Evolutionary conservation across 2,329 filamentous ascomycete species (phyloP).

Genomic region (Neonectria coccinea): DNA sequence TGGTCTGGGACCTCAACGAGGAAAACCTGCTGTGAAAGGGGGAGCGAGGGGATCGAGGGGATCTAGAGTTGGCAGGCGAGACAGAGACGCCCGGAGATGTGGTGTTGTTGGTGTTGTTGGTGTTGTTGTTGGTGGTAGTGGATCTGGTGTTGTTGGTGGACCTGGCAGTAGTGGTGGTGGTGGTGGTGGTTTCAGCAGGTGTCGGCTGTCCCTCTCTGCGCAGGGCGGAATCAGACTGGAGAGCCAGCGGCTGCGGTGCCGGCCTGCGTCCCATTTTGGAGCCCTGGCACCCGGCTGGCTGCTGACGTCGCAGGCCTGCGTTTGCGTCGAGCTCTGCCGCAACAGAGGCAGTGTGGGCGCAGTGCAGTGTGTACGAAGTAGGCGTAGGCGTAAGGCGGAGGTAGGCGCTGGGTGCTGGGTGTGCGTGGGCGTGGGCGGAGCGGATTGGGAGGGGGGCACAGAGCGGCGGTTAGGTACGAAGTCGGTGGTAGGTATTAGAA

Average conservation of each 20-base stretch:
- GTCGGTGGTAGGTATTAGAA: conserved; percentile 8
- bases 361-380: conserved; percentile 15
- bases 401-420: conserved; percentile 29
- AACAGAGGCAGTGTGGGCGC: conserved; percentile 34
- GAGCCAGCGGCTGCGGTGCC: conserved; percentile 68
- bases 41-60: conserved; percentile 59
- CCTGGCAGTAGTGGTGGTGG: conserved; percentile 9
- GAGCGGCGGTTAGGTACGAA: conserved; percentile 7
- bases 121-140: conserved; percentile 31
- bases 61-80: conserved; percentile 53
- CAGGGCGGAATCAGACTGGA: conserved; percentile 57
- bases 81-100: conserved; percentile 39
- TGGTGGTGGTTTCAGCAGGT: conserved; percentile 45
- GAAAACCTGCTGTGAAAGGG: conserved; percentile 58
- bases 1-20: conserved; percentile 45
- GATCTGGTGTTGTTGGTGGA: conserved; percentile 31
- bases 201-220: conserved; percentile 45
- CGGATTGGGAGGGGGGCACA: conserved; percentile 20
- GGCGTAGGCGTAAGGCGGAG: conserved; percentile 26
- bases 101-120: conserved; percentile 32
- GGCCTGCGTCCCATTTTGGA: conserved; percentile 67
- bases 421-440: conserved; percentile 37
- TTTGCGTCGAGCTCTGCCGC: conserved; percentile 39
- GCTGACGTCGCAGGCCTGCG: conserved; percentile 41
- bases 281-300: conserved; percentile 45